phyloP scores from a whole-genome alignment of 192 early-diverging fungal genomes.

The Phycomyces nitens region DNA sequence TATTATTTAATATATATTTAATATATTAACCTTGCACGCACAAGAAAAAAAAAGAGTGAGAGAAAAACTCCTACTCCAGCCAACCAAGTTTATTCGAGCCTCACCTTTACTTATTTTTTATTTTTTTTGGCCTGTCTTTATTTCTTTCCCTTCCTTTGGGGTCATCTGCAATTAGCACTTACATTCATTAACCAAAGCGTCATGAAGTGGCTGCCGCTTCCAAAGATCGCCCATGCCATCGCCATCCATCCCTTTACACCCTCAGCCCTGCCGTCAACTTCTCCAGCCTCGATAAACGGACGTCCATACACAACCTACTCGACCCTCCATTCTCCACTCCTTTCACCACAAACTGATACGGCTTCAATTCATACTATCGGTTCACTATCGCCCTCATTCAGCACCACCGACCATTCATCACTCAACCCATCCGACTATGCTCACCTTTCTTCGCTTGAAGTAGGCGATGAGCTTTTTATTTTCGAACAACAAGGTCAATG shows the following conservation, averaged over 20 bases:
- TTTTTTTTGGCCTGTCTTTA: neutral
- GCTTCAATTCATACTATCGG: slow-evolving; percentile 12
- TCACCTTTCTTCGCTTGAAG: slow-evolving; percentile 31
- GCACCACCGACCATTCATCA: slow-evolving; percentile 13
- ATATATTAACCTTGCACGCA: too few relatives aligned
- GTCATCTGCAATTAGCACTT: neutral
- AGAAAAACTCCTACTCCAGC: too few relatives aligned
- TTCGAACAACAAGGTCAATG: slow-evolving; percentile 55
- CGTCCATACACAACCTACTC: slow-evolving; percentile 25
- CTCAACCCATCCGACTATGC: slow-evolving; percentile 8
- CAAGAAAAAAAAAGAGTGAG: too few relatives aligned
- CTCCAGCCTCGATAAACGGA: neutral
- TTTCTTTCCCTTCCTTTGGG: neutral
- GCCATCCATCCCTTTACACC: slow-evolving; percentile 45
- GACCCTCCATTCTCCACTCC: slow-evolving; percentile 14
- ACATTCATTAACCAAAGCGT: slow-evolving; percentile 4
- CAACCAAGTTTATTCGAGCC: too few relatives aligned
- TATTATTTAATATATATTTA: too few relatives aligned
- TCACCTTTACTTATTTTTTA: neutral
- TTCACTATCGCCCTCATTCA: slow-evolving; percentile 10
- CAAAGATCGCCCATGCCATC: slow-evolving; percentile 44
- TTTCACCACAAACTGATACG: slow-evolving; percentile 13
- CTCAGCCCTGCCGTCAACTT: neutral
- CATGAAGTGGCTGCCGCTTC: slow-evolving; percentile 42
- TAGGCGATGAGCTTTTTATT: slow-evolving; percentile 57